phyloP scores from a whole-genome alignment of 129 eudicot genomes.

The Heracleum sosnowskyi region DNA sequence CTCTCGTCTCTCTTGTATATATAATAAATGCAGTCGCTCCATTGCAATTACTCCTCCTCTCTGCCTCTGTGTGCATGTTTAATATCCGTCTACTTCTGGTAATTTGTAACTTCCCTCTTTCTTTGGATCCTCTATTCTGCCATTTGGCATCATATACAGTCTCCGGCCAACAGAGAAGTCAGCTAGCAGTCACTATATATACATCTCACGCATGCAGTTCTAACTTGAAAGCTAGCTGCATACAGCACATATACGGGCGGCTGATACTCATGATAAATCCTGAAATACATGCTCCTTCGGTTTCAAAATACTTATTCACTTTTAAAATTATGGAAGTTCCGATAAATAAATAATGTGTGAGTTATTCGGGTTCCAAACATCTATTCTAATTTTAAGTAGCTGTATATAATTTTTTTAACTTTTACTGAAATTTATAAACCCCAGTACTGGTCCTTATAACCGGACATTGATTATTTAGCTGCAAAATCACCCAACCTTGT shows the following conservation, averaged over 20 bases:
- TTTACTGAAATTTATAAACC: no score
- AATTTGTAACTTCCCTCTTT: no score
- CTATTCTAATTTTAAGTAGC: no score
- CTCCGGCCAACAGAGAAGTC: neutral
- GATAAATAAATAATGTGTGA: no score
- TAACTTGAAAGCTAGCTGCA: neutral
- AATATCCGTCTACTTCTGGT: no score
- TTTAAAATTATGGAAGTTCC: no score
- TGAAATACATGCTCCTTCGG: no score
- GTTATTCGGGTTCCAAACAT: no score
- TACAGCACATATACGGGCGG: neutral
- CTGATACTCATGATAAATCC: no score
- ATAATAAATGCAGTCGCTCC: slow-evolving; percentile 6
- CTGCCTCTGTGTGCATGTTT: neutral
- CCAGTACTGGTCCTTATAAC: no score
- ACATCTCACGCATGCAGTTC: neutral
- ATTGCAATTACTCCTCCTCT: slow-evolving; percentile 4
- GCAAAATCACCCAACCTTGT: neutral
- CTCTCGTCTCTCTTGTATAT: neutral
- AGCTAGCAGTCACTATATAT: neutral
- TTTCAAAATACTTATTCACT: no score
- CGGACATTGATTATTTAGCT: neutral
- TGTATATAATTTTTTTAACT: no score
- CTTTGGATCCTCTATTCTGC: neutral
- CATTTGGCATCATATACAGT: neutral